phyloP scores from a whole-genome alignment of 2,329 filamentous ascomycete species.

The Coleophoma eucalyptorum region DNA sequence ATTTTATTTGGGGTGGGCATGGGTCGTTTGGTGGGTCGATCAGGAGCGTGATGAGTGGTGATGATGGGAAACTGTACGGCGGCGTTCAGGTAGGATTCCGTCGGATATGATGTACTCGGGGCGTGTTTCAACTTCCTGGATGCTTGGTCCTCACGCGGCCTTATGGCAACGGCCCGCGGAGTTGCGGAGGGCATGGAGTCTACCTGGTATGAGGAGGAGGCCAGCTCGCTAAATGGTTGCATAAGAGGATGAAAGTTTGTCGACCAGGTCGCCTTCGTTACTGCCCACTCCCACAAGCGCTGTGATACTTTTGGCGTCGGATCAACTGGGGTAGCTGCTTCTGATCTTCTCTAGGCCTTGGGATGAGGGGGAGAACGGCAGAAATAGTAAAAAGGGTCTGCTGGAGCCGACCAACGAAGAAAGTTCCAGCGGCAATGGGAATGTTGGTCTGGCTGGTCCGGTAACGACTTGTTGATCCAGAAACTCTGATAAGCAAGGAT shows the following conservation, averaged over 20 bases:
- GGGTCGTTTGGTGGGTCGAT: conserved; percentile 25
- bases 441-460: too few species aligned
- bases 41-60: conserved; percentile 3
- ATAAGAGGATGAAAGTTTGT: background rate
- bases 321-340: background rate
- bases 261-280: background rate
- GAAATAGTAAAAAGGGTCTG: too few species aligned
- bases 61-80: conserved; percentile 11
- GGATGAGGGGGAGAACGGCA: background rate
- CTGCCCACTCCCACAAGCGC: background rate
- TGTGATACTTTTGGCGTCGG: background rate
- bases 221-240: background rate
- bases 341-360: background rate
- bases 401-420: too few species aligned
- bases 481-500: too few species aligned
- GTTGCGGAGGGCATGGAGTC: conserved; percentile 25
- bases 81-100: background rate
- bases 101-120: conserved; percentile 20
- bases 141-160: conserved; percentile 15
- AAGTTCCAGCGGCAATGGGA: too few species aligned
- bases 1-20: conserved; percentile 40
- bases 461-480: too few species aligned
- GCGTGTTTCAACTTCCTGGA: conserved; percentile 21
- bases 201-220: background rate
- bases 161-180: conserved; percentile 19